phyloP scores from a whole-genome alignment of 192 early-diverging fungal species.

The Linnemannia hyalina region DNA sequence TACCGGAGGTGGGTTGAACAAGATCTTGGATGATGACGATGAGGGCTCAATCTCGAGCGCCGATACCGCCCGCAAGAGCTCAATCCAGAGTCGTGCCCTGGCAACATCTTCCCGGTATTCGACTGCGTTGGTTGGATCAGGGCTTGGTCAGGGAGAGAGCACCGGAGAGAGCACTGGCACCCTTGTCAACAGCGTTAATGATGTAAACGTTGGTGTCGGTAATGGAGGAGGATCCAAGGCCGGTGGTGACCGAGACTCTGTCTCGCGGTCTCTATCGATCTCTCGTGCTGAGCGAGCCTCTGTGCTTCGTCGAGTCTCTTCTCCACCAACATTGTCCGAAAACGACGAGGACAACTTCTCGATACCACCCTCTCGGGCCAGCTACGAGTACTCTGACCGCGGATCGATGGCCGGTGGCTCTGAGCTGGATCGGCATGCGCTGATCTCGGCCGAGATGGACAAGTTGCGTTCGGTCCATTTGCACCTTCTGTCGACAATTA shows the following conservation, averaged over 20 bases:
- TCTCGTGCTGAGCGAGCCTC: constrained; percentile 39
- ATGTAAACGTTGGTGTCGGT: background rate
- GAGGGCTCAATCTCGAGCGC: constrained; percentile 38
- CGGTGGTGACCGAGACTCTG: constrained; percentile 23
- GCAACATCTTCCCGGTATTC: constrained; percentile 28
- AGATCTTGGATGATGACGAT: constrained; percentile 32
- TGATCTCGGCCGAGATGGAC: constrained; percentile 65
- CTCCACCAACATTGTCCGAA: constrained; percentile 13
- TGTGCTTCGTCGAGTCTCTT: constrained; percentile 23
- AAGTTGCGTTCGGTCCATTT: constrained; percentile 58
- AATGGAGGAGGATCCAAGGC: constrained; percentile 4
- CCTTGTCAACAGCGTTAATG: background rate
- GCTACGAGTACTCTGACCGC: constrained; percentile 39
- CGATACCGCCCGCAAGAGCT: constrained; percentile 28
- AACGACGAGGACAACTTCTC: constrained; percentile 30
- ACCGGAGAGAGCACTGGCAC: background rate
- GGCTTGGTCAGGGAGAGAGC: background rate
- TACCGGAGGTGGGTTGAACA: constrained; percentile 13
- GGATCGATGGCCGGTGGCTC: constrained; percentile 19
- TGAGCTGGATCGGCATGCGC: constrained; percentile 58
- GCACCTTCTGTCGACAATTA: constrained; percentile 56
- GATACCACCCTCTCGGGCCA: constrained; percentile 12
- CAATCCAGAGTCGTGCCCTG: constrained; percentile 29
- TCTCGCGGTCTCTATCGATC: constrained; percentile 38
- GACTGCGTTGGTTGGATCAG: constrained; percentile 8